These are phyloP conservation scores for Coprinopsis marcescibilis DNA, from an alignment of 768 basidiomycete genomes.

Conservation along the genomic window DNA sequence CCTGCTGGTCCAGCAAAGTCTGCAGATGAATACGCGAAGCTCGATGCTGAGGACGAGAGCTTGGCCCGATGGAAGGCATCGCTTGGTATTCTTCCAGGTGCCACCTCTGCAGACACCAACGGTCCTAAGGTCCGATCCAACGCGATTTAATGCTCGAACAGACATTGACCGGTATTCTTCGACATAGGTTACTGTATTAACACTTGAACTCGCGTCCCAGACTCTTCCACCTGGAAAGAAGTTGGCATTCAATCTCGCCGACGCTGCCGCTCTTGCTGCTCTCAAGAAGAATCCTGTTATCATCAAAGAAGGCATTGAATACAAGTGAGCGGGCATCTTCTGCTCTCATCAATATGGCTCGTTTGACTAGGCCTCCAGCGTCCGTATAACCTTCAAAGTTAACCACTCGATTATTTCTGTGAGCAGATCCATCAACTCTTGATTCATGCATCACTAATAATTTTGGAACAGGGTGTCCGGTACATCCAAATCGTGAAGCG, in stretches of 20 bases:
- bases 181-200: conserved; percentile 61
- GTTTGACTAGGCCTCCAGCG: conserved; percentile 34
- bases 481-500: conserved; percentile 90
- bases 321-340: conserved; percentile 53
- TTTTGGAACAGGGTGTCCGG: conserved; percentile 53
- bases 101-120: conserved; percentile 25
- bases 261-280: conserved; percentile 38
- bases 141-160: background rate
- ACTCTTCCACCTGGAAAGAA: conserved; percentile 57
- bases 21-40: conserved; percentile 75
- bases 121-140: conserved; percentile 62
- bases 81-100: conserved; percentile 71
- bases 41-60: conserved; percentile 90
- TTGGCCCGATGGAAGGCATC: conserved; percentile 95
- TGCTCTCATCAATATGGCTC: background rate
- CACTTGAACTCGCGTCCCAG: conserved; percentile 75
- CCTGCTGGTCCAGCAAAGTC: conserved; percentile 53
- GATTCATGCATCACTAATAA: conserved; percentile 3
- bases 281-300: conserved; percentile 73
- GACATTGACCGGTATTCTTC: conserved; percentile 13
- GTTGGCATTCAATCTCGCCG: conserved; percentile 63
- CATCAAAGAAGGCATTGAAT: conserved; percentile 85
- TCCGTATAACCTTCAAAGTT: conserved; percentile 78
- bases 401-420: conserved; percentile 88
- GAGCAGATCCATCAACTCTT: conserved; percentile 18